phyloP scores from a whole-genome alignment of 1,284 basidiomycete genomes.

The Ustilago loliicola region DNA sequence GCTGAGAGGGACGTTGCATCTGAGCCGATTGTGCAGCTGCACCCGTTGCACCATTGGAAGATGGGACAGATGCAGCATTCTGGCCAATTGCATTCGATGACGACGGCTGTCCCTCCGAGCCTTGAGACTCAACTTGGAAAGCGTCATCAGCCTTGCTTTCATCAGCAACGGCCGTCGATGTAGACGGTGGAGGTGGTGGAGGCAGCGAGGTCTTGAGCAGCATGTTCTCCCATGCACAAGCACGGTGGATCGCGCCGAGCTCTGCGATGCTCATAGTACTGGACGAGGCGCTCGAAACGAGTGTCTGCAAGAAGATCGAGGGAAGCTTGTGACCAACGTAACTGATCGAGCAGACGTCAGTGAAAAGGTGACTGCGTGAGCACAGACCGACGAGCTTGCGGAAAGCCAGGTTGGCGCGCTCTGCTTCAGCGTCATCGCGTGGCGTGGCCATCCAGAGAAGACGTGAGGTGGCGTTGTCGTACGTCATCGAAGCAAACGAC shows the following conservation, averaged over 20 bases:
- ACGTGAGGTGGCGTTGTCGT: slow-evolving; percentile 39
- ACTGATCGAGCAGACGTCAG: slow-evolving; percentile 89
- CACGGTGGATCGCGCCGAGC: slow-evolving; percentile 86
- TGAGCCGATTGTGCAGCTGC: slow-evolving; percentile 18
- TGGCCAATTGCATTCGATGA: slow-evolving; percentile 9
- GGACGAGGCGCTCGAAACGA: slow-evolving; percentile 67
- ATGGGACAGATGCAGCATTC: not conserved
- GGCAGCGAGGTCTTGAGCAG: slow-evolving; percentile 75
- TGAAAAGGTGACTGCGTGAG: slow-evolving; percentile 84
- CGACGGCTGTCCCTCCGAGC: slow-evolving; percentile 1
- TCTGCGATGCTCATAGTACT: slow-evolving; percentile 78
- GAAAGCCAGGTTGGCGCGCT: slow-evolving; percentile 78
- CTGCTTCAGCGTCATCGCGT: slow-evolving; percentile 70
- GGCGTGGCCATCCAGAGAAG: slow-evolving; percentile 48
- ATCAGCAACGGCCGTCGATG: slow-evolving; percentile 11
- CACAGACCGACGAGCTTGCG: slow-evolving; percentile 83
- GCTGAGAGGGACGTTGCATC: slow-evolving; percentile 39
- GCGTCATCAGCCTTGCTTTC: slow-evolving; percentile 27
- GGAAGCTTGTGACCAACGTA: slow-evolving; percentile 82
- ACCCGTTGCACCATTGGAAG: not conserved
- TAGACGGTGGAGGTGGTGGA: slow-evolving; percentile 22
- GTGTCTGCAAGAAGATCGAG: slow-evolving; percentile 78
- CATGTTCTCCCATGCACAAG: slow-evolving; percentile 87
- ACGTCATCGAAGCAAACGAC: slow-evolving; percentile 38
- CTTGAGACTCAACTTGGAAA: slow-evolving; percentile 8